Base-by-base conservation (phyloP, 2,329 filamentous ascomycete species). In the Alternaria burnsii region DNA sequence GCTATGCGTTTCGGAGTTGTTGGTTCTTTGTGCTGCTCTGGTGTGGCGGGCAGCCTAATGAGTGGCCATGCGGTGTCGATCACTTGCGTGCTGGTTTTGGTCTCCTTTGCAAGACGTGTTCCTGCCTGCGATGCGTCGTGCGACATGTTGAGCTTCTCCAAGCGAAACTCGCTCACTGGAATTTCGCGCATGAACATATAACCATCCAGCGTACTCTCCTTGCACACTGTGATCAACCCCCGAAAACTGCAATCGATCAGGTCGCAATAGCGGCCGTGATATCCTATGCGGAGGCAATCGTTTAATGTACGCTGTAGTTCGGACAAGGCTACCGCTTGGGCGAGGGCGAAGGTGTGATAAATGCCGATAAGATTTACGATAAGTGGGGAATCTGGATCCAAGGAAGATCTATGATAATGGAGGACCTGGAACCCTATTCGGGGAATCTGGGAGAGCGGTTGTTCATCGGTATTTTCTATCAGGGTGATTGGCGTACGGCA, bases 201-300 rank as follows among this genome's bases (percentile, higher is more conserved):
- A 16, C 42, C 36, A 36, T 46, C n/a, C 28, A 5, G 7, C 14
- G 18, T 11, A 16, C 14, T 18, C 7, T 50, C 14, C 28, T 38
- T 36, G 22, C 41, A 59, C 10, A 18, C 28, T 9, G 47, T 55
- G 18, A 59, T 55, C 41, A 55, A 20, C 8, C 55, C 51, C 12
- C 26, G 22, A 7, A 10, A n/a, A 4, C 26, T 20, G 14, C 41
- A 18, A 38, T 48, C 11, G 28, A 59, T 52, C 11, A 34, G 9
- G 14, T 34, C 18, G 20, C n/a, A 59, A 42, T 34, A 59, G 18
- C 55, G 52, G 28, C 46, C 55, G 32, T n/a, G 10, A 28, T 59
- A 48, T 10, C 51, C 50, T 42, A 30, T 40, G 8, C 14, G 26
- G 28, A 46, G 22, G 24, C 26, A 44, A 14, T 48, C 36, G 16